Evolutionary conservation across 331 rosid species (phyloP).

Genomic region (Malus hybrid): DNA sequence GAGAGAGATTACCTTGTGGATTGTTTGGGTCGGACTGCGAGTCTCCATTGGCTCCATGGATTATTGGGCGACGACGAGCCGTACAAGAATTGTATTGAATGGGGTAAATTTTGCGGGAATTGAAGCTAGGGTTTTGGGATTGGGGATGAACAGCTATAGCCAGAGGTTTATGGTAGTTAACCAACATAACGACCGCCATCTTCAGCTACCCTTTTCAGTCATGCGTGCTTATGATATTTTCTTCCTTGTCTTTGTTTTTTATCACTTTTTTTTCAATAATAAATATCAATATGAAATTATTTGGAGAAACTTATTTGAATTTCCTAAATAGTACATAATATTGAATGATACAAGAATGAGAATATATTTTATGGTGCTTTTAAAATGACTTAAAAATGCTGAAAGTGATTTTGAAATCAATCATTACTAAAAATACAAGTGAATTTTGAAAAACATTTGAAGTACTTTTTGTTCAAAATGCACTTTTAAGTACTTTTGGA

Average conservation of each 20-base stretch:
- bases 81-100: not conserved
- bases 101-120: slow-evolving; percentile 6
- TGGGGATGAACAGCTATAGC: not conserved
- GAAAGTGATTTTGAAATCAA: too few relatives aligned
- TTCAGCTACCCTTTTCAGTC: not conserved
- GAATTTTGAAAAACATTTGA: too few relatives aligned
- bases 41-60: slow-evolving; percentile 14
- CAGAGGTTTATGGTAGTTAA: not conserved
- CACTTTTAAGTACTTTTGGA: too few relatives aligned
- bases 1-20: slow-evolving; percentile 30
- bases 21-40: slow-evolving; percentile 30
- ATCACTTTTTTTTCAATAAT: too few relatives aligned
- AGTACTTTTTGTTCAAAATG: too few relatives aligned
- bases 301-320: too few relatives aligned
- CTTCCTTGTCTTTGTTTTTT: too few relatives aligned
- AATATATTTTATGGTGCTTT: too few relatives aligned
- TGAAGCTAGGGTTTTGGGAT: slow-evolving; percentile 23
- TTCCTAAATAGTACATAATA: too few relatives aligned
- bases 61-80: not conserved
- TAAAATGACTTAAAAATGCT: fast-evolving
- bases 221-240: not conserved
- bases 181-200: slow-evolving; percentile 30
- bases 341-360: too few relatives aligned
- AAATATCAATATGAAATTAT: too few relatives aligned
- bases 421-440: too few relatives aligned